Base-by-base conservation (phyloP, 179 eudicot genomes). In the Beta lomatogona region DNA sequence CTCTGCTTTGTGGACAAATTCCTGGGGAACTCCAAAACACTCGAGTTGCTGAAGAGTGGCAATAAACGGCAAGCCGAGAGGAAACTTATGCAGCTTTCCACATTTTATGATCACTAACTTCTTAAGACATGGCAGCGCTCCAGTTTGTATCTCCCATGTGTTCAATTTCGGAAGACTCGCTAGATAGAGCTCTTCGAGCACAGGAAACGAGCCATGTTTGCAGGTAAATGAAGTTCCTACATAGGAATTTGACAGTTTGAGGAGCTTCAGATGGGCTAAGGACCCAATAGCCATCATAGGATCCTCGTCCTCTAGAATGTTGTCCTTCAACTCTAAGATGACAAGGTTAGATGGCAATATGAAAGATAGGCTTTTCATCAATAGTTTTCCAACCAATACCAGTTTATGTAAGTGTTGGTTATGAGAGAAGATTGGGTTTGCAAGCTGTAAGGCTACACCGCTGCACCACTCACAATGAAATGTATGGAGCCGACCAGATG, bases 71-170 rank as follows among this genome's bases (percentile, higher is more conserved):
- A 69, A 18, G 73, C 73, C 54, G 2, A 41, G 25, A 21, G 73
- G 73, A 69, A 69, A 69, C 50, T 2, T 41, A 21, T 21, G 6
- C 9, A 58, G 79, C 46, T 22, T 61, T 50, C n/a, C 10, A 41
- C 86, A 82, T 3, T 25, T 5, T 4, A 25, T 16, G 12, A 89
- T 76, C 19, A 36, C 64, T 46, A 87, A 76, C 70, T 46, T 70
- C 67, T 57, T 50, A 19, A 89, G 87, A 46, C 67, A 60, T 7
- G 73, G 77, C 86, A 89, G 77, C 3, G 89, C 85, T 19, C 86
- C 88, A 57, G 21, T n/a, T 46, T 86, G 88, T 45, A 89, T 71
- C 15, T 13, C 74, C 89, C 85, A 87, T 6, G 18, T 73, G 52
- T 79, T 77, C 53, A 83, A 78, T 41, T 70, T 78, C 5, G 10